Evolutionary conservation across 495 filamentous ascomycete species (phyloP), one percentile per base, ranked within the genome.

Genomic region (Lasiosphaeria hispida): DNA sequence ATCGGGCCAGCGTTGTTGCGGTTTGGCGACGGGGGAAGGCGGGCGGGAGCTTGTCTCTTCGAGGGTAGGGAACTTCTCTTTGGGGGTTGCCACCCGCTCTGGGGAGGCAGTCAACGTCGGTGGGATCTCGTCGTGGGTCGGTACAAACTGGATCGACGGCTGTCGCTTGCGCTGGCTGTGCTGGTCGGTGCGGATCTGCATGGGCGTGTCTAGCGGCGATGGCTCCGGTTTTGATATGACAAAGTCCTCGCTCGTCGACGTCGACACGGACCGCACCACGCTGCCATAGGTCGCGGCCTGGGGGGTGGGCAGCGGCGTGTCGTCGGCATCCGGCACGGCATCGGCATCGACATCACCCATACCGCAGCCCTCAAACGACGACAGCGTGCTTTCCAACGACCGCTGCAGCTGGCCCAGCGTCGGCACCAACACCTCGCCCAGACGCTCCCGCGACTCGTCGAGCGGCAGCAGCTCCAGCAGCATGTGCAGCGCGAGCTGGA

Each of bases 341-440:
- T 19, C 43, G 15, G 15, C 15, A 47, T 17, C 10, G 15, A 47
- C 14, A 23, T 23, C 30, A 15, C 1, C 43, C 43, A 23, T 3
- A 1, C 8, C 13, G 41, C 35, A 17, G 18, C 38, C 44, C 15
- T 61, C 55, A 58, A 65, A 57, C 2, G 57, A 53, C 18, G 52
- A 43, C 14, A 69, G 35, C 3, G 62, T 64, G 13, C 44, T 48
- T 36, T 61, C 42, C 4, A 71, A 54, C 0, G 60, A 50, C 19
- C 52, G 19, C 8, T 65, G 53, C 6, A 71, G 60, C n/a, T 63
- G 64, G 2, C 64, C 62, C 10, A 71, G 64, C 1, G 68, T 69
- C 10, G 66, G 66, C 36, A 59, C 67, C 11, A 71, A 45, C 0
- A 69, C 63, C 38, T 71, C 68, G 19, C 58, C 64, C 23, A 69